Evolutionary conservation across 2,329 filamentous ascomycete species (phyloP), one percentile per base, ranked within the genome.

Genomic region (Calonectria naviculata): DNA sequence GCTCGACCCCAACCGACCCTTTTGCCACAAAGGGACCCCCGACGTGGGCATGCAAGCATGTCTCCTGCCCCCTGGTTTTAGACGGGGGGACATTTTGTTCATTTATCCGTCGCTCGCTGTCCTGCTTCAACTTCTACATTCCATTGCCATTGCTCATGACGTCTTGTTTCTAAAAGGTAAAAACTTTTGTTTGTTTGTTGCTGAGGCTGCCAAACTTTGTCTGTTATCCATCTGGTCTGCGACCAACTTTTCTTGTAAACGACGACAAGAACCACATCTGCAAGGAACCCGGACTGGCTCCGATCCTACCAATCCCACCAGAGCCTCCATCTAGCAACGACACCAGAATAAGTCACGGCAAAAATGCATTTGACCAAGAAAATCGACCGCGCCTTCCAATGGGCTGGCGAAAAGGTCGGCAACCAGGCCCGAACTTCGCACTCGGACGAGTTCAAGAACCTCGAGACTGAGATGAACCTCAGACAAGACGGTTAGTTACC

Each of bases 391-490:
- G 93, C 97, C 87, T 97, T 96, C 87, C 96, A 98, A 93, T 98
- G 96, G 96, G 95, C 95, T 42, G 95, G 95, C 77, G 96, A 98
- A 86, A 94, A 95, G 85, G 98, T 98, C 94, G 96, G 96, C 78
- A 91, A 91, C 75, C 95, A 98, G 84, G 90, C 92, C 84, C 97
- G 95, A 86, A 98, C 96, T 12, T 91, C 89, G 81, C 91, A 95
- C 74, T 93, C 94, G 0, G 95, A 98, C 64, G 93, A 98, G 80
- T 98, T 98, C 89, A 97, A 94, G 85, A 90, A 90, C 71, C 86
- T 98, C 78, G 95, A 98, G 85, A 88, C 90, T 67, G 96, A 98
- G 85, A 98, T 98, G 95, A 89, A 90, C 69, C 87, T 98, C 78
- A 91, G 96, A 74, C 93, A 97, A 75, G 94, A 98, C 76, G 96